Evolutionary conservation across 2,329 filamentous ascomycete species (phyloP).

Genomic region (Ophiobolus disseminans): DNA sequence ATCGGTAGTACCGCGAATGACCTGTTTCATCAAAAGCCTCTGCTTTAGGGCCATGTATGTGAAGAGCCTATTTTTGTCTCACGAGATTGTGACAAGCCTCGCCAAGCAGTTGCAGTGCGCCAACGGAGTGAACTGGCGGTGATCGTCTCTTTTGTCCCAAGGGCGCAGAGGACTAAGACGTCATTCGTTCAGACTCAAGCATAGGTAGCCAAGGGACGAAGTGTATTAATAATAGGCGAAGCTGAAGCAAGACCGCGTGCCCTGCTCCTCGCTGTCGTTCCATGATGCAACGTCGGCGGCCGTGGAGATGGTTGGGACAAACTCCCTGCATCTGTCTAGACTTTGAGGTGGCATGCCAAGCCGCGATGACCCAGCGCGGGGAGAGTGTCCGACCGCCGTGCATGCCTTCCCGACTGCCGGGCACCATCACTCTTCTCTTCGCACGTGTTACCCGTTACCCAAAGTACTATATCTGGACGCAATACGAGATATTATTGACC

Average conservation of each 20-base stretch:
- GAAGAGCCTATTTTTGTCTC: slow-evolving; percentile 37
- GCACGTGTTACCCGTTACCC: slow-evolving; percentile 27
- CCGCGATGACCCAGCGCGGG: slow-evolving; percentile 15
- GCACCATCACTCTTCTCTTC: slow-evolving; percentile 13
- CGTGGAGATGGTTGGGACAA: slow-evolving; percentile 10
- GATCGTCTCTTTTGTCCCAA: slow-evolving; percentile 22
- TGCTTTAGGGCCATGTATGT: slow-evolving; percentile 12
- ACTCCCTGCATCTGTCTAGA: slow-evolving; percentile 7
- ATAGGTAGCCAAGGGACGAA: slow-evolving; percentile 1
- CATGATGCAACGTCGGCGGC: slow-evolving; percentile 17
- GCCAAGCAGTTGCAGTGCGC: slow-evolving; percentile 31
- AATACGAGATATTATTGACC: slow-evolving; percentile 28
- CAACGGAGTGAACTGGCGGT: slow-evolving; percentile 20
- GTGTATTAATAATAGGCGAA: slow-evolving; percentile 27
- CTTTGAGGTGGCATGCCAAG: slow-evolving; percentile 20
- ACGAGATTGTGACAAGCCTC: slow-evolving; percentile 33
- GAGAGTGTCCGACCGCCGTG: slow-evolving; percentile 11
- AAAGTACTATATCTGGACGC: slow-evolving; percentile 34
- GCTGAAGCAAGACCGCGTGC: slow-evolving; percentile 23
- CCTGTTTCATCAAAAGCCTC: slow-evolving; percentile 28
- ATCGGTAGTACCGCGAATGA: slow-evolving; percentile 17
- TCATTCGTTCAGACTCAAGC: slow-evolving; percentile 22
- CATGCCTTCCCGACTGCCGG: slow-evolving; percentile 23
- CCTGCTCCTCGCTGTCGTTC: slow-evolving; percentile 3
- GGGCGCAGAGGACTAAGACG: slow-evolving; percentile 15